phyloP scores from a whole-genome alignment of 192 early-diverging fungal species.

The Mortierella antarctica region DNA sequence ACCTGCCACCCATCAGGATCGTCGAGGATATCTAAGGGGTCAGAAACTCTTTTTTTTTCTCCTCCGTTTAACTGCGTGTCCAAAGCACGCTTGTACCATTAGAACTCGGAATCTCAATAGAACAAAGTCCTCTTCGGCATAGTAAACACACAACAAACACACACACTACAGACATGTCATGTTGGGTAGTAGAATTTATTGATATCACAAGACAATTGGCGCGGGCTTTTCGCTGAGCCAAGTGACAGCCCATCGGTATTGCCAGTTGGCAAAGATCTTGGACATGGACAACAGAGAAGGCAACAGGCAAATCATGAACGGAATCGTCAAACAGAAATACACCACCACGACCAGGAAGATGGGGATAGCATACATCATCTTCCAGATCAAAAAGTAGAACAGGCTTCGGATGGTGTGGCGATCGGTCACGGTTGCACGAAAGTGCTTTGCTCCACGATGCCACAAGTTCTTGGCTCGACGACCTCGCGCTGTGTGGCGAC shows the following conservation, averaged over 20 bases:
- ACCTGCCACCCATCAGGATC: slow-evolving; percentile 74
- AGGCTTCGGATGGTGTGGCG: slow-evolving; percentile 19
- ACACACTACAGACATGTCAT: background rate
- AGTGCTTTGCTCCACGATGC: slow-evolving; percentile 18
- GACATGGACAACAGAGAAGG: slow-evolving; percentile 25
- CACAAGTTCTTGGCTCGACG: slow-evolving; percentile 42
- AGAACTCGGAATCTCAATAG: too few species aligned
- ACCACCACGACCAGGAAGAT: slow-evolving; percentile 7
- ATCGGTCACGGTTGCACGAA: slow-evolving; percentile 8
- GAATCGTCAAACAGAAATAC: slow-evolving; percentile 9
- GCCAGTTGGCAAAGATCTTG: slow-evolving; percentile 34
- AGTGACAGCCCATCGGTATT: slow-evolving; percentile 39
- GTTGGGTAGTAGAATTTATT: background rate
- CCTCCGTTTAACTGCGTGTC: too few species aligned
- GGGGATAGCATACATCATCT: slow-evolving; percentile 35
- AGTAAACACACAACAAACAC: background rate
- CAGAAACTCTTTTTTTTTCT: too few species aligned
- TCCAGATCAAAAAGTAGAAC: slow-evolving; percentile 48
- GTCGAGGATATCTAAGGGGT: slow-evolving; percentile 65
- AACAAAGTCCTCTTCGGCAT: too few species aligned
- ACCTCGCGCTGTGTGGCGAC: slow-evolving; percentile 11
- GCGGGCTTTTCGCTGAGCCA: slow-evolving; percentile 45
- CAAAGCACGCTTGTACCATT: too few species aligned
- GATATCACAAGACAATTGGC: slow-evolving; percentile 23
- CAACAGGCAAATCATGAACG: slow-evolving; percentile 37